Base-by-base conservation (phyloP, 495 filamentous ascomycete genomes). In the Aspergillus asperescens region DNA sequence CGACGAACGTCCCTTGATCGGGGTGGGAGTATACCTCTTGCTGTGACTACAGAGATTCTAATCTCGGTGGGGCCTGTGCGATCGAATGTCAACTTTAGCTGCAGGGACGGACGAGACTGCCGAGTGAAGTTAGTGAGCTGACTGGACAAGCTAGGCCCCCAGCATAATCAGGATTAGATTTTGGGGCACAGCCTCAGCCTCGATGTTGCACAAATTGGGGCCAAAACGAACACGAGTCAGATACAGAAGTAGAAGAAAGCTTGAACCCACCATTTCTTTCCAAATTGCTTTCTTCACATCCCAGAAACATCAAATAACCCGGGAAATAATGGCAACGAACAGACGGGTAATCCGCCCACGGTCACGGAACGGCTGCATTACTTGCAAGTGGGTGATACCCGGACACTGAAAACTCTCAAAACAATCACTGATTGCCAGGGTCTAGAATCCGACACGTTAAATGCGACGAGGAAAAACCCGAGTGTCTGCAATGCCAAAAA, bases 11-110 rank as follows among this genome's bases (percentile, higher is more conserved):
- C 0, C 65, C 65, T 18, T 68, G 65, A 45, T 59, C 57, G 3
- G 49, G 54, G n/a, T 70, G 76, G 19, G 82, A 81, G 53, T 79
- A 83, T 18, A 76, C 89, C 50, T 77, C 88, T 27, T 90, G 86
- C 70, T 83, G 86, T 29, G 84, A 87, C 59, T 79, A 79, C 60
- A 83, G 81, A 10, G 81, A 27, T 8, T n/a, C n/a, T n/a, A n/a
- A n/a, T n/a, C n/a, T n/a, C n/a, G n/a, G n/a, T n/a, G 60, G 64
- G 2, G 46, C 63, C 43, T 69, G 64, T n/a, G n/a, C n/a, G 55
- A 7, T 63, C 66, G 5, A 67, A 67, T 27, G 57, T 67, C 41
- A 63, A 62, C 44, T 29, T 64, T 2, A 27, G 27, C 8, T 61
- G 50, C 44, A 18, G 24, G 18, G 48, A 62, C 16, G n/a, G n/a